phyloP scores from a whole-genome alignment of 164 flowering plant genomes.

The Saururus chinensis region DNA sequence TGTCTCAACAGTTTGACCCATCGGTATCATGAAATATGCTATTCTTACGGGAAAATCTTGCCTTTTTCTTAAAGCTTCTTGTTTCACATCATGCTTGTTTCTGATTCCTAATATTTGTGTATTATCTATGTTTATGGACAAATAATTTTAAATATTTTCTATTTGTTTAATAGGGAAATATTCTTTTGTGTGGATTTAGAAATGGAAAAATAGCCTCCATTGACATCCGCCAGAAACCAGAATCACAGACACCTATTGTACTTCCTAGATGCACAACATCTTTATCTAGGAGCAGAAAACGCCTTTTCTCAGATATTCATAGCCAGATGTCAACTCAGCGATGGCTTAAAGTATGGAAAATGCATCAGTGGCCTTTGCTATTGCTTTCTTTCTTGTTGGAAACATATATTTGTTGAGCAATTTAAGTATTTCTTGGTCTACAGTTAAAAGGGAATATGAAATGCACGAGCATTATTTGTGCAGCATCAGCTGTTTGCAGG shows the following conservation, averaged over 20 bases:
- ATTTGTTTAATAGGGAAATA: slow-evolving; percentile 47
- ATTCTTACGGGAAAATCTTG: not conserved
- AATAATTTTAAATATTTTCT: not conserved
- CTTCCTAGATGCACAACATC: slow-evolving; percentile 30
- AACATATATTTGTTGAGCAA: not conserved
- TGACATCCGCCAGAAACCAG: slow-evolving; percentile 62
- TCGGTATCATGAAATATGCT: slow-evolving; percentile 36
- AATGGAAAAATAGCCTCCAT: slow-evolving; percentile 75
- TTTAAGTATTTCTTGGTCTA: slow-evolving; percentile 15
- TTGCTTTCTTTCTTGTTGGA: not conserved
- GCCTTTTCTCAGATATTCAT: slow-evolving; percentile 10
- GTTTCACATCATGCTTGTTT: not conserved
- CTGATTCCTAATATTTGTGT: not conserved
- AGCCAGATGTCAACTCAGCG: slow-evolving; percentile 15
- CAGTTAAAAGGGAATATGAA: slow-evolving; percentile 58
- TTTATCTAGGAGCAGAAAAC: slow-evolving; percentile 10
- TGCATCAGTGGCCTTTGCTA: not conserved
- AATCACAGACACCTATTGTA: slow-evolving; percentile 8
- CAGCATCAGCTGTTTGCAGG: slow-evolving; percentile 85
- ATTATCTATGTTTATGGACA: not conserved
- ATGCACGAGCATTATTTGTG: slow-evolving; percentile 27
- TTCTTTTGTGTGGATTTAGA: slow-evolving; percentile 74
- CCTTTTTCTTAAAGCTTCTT: not conserved
- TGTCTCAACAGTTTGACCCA: slow-evolving; percentile 59
- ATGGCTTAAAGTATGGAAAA: slow-evolving; percentile 53